Conservation (phyloP, 495 filamentous ascomycete species). For the Chaetomium cochliodes region DNA sequence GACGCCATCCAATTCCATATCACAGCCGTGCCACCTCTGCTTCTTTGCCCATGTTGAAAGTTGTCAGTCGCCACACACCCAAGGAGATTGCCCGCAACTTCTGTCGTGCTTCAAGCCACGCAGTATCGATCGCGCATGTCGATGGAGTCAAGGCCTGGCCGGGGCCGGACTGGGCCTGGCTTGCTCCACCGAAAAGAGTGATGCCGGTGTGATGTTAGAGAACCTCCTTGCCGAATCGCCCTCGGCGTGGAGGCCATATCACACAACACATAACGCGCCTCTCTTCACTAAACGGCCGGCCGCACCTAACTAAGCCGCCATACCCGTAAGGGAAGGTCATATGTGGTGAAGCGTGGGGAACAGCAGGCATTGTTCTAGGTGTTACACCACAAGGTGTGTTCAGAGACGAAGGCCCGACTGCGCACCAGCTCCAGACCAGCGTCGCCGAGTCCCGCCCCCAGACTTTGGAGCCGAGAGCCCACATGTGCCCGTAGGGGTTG, state of each 20-base stretch:
- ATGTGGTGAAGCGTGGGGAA: slow-evolving; percentile 16
- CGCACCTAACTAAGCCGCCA: slow-evolving; percentile 21
- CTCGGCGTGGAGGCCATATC: neutral
- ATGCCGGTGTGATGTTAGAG: neutral
- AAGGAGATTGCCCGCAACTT: neutral
- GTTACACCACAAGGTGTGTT: slow-evolving; percentile 8
- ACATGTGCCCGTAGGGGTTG: neutral
- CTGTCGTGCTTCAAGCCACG: slow-evolving; percentile 5
- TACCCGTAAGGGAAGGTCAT: slow-evolving; percentile 30
- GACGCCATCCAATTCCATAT: neutral
- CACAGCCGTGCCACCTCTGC: neutral
- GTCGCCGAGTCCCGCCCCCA: neutral
- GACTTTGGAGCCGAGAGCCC: neutral
- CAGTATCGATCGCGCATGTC: slow-evolving; percentile 11
- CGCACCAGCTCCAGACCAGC: neutral
- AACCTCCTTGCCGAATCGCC: neutral
- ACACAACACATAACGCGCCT: neutral
- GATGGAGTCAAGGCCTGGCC: neutral
- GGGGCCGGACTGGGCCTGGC: neutral
- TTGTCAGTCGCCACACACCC: neutral
- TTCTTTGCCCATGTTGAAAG: neutral
- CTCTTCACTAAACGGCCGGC: neutral
- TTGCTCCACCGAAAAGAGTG: neutral
- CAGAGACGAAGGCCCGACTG: slow-evolving; percentile 1
- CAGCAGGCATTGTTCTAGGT: slow-evolving; percentile 11